Evolutionary conservation across 805 yeast species (phyloP).

Genomic region (Spathaspora hagerdaliae): DNA sequence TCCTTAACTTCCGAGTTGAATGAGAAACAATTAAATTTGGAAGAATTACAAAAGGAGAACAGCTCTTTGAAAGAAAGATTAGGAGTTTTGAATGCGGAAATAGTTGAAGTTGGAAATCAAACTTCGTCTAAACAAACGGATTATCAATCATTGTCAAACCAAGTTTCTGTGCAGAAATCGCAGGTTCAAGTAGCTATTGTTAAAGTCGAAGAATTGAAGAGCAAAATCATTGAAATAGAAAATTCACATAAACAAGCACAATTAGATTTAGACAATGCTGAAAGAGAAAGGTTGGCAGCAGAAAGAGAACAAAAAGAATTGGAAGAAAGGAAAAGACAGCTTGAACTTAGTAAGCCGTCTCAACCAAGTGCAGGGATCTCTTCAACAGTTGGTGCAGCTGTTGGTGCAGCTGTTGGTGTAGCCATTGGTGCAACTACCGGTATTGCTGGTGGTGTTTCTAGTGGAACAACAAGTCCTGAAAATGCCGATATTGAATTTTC

Average conservation of each 20-base stretch:
- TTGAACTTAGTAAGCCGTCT: slow-evolving; percentile 11
- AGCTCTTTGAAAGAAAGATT: slow-evolving; percentile 64
- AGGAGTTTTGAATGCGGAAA: slow-evolving; percentile 62
- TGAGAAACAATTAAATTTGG: slow-evolving; percentile 55
- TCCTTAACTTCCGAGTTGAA: slow-evolving; percentile 63
- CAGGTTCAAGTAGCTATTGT: slow-evolving; percentile 66
- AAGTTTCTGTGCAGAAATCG: slow-evolving; percentile 60
- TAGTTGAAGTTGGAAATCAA: slow-evolving; percentile 54
- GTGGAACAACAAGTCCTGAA: background rate
- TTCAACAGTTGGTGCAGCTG: slow-evolving; percentile 18
- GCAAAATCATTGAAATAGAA: slow-evolving; percentile 23
- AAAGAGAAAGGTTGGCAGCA: slow-evolving; percentile 11
- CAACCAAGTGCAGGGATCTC: slow-evolving; percentile 11
- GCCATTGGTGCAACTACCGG: slow-evolving; percentile 3
- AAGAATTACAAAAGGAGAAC: slow-evolving; percentile 67
- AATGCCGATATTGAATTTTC: background rate
- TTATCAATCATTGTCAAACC: slow-evolving; percentile 57
- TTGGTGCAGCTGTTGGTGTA: slow-evolving; percentile 7
- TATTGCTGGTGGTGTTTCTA: slow-evolving; percentile 4
- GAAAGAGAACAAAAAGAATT: slow-evolving; percentile 13
- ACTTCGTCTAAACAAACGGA: slow-evolving; percentile 50
- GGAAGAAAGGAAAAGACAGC: slow-evolving; percentile 4
- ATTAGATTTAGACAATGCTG: slow-evolving; percentile 16
- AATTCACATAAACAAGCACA: slow-evolving; percentile 18
- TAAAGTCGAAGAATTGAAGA: slow-evolving; percentile 37